phyloP scores from a whole-genome alignment of 306 rosid species.

The Oxytropis ochrocephala region DNA sequence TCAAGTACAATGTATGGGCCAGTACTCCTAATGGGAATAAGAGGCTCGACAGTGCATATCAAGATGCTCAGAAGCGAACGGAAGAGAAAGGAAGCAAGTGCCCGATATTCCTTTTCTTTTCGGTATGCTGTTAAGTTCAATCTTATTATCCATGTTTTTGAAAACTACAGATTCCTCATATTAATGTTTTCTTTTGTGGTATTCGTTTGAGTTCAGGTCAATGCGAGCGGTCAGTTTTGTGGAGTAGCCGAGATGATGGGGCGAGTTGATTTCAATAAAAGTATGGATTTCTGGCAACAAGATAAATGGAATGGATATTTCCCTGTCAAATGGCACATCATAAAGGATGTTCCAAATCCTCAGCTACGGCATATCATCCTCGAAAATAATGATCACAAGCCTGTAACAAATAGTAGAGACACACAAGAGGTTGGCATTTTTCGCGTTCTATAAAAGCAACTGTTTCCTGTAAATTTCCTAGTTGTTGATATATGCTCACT shows the following conservation, averaged over 20 bases:
- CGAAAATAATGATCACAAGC: conserved; percentile 79
- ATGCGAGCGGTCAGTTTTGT: conserved; percentile 88
- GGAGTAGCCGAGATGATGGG: conserved; percentile 91
- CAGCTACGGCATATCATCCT: conserved; percentile 74
- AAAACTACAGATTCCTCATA: neutral
- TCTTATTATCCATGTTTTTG: no score
- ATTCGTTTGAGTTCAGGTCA: conserved; percentile 47
- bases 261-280: conserved; percentile 63
- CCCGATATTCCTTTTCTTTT: conserved; percentile 70
- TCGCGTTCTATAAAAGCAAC: neutral
- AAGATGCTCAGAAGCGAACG: conserved; percentile 49
- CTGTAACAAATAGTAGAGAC: conserved; percentile 84
- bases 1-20: conserved; percentile 82
- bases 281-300: conserved; percentile 92
- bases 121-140: conserved; percentile 42
- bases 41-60: conserved; percentile 55
- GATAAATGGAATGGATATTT: conserved; percentile 86
- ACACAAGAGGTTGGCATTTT: conserved; percentile 64
- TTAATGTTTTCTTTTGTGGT: neutral
- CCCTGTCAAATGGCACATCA: conserved; percentile 82
- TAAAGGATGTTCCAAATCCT: conserved; percentile 72
- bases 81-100: conserved; percentile 54
- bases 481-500: neutral
- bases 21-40: conserved; percentile 84
- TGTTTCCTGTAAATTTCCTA: neutral